Base-by-base conservation (phyloP, 345 rosid species). In the Physaria fendleri region DNA sequence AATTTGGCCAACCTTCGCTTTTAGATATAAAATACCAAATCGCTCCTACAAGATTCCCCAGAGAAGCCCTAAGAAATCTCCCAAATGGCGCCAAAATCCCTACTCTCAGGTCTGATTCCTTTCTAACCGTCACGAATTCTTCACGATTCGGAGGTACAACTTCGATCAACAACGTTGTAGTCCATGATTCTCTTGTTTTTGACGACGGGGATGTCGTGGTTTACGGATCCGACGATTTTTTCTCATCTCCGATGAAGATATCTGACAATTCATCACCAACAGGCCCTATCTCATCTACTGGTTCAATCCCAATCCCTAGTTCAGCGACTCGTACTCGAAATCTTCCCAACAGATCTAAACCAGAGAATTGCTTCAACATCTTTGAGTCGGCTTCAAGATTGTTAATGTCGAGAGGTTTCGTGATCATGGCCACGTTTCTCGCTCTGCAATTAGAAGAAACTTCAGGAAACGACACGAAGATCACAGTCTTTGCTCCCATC, bases 401-500 rank as follows among this genome's bases (percentile, higher is more conserved):
- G 59, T 60, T 80, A 44, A 64, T 55, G 14, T 62, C 78, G 0
- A 66, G 76, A 50, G 79, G 81, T 2, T 74, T 56, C 29, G 62
- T 73, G 8, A 59, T 72, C 8, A 68, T 75, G 74, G 74, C 74
- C 2, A 64, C 74, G 6, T 74, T 72, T 72, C 84, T 74, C 21
- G 81, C 73, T 66, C 17, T 72, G 25, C 84, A 80, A 42, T 38
- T 74, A 1, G 62, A 35, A 2, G 59, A 34, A 4, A 55, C 46
- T 18, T 59, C 64, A 9, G 50, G 16, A 3, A 60, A 51, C 58
- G 66, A 44, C 24, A 58, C 76, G 53, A 76, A 56, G 50, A 38
- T 76, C 66, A 79, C 81, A 24, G 54, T 79, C 68, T 74, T 76
- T 7, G 81, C 83, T 8, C 81, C 79, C 0, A 49, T 61, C 17